phyloP scores from a whole-genome alignment of 2,329 filamentous ascomycete genomes.

The Ascosphaera apis region DNA sequence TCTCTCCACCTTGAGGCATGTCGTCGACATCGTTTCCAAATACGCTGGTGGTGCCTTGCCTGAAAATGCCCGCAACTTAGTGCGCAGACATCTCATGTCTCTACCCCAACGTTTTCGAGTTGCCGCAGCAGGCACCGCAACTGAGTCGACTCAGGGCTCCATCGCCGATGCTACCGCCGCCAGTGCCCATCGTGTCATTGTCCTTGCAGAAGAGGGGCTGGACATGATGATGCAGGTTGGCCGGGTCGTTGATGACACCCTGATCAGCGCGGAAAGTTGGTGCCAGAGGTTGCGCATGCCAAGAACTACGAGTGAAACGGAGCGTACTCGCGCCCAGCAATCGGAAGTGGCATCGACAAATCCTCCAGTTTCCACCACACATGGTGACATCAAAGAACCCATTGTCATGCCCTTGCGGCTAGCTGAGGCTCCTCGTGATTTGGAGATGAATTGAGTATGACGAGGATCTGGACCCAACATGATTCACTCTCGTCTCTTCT shows the following conservation, averaged over 20 bases:
- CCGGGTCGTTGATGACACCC: conserved; percentile 66
- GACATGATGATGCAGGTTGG: conserved; percentile 91
- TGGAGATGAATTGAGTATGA: neutral
- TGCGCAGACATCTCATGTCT: conserved; percentile 62
- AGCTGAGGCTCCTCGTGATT: neutral
- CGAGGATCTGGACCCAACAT: neutral
- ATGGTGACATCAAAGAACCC: conserved; percentile 10
- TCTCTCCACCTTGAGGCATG: conserved; percentile 55
- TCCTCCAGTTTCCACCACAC: neutral
- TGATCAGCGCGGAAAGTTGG: conserved; percentile 81
- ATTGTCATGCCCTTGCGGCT: neutral
- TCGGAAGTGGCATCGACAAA: neutral
- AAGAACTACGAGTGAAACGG: conserved; percentile 11
- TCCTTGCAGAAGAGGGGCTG: conserved; percentile 70
- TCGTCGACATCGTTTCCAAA: conserved; percentile 64
- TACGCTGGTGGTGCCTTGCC: conserved; percentile 83
- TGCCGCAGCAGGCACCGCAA: conserved; percentile 29
- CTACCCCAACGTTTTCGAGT: conserved; percentile 63
- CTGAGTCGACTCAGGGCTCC: conserved; percentile 22
- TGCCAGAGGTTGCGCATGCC: conserved; percentile 49
- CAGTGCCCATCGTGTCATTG: conserved; percentile 52
- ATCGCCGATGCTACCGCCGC: conserved; percentile 17
- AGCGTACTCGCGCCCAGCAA: conserved; percentile 6
- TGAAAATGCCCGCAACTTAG: conserved; percentile 63
- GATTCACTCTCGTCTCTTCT: no score